These are phyloP conservation scores for Ceratobasidium sp. DNA, from an alignment of 1,284 basidiomycete species.

Conservation along the genomic window DNA sequence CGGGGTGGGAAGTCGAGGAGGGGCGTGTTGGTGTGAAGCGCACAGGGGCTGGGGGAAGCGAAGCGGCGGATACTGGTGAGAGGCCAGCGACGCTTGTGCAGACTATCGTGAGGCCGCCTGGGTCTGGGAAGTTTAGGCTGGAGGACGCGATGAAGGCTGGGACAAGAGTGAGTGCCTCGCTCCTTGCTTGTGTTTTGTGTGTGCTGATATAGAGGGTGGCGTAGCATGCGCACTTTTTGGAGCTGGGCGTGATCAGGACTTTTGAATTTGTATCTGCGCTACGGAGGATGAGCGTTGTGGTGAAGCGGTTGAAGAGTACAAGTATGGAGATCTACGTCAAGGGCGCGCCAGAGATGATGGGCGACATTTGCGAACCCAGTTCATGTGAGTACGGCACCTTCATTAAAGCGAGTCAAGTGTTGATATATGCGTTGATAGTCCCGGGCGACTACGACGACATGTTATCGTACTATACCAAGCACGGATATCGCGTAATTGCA, in stretches of 20 bases:
- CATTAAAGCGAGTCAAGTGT: neutral
- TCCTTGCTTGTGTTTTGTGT: no score
- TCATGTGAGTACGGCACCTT: constrained; percentile 70
- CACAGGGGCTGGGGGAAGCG: constrained; percentile 71
- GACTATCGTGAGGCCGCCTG: constrained; percentile 95
- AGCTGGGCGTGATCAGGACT: constrained; percentile 94
- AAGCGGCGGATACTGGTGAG: constrained; percentile 60
- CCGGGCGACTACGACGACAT: constrained; percentile 97
- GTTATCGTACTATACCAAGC: constrained; percentile 95
- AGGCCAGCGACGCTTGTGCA: constrained; percentile 94
- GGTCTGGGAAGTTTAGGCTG: constrained; percentile 85
- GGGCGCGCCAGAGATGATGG: constrained; percentile 98
- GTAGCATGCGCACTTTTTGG: constrained; percentile 95
- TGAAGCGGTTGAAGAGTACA: constrained; percentile 91
- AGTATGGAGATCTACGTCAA: constrained; percentile 99
- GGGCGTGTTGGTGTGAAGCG: constrained; percentile 69
- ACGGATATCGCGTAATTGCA: constrained; percentile 98
- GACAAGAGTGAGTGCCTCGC: constrained; percentile 66
- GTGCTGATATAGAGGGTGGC: no score
- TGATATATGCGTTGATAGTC: constrained; percentile 63
- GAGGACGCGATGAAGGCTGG: constrained; percentile 91
- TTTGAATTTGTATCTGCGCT: constrained; percentile 97
- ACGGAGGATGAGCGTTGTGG: constrained; percentile 96
- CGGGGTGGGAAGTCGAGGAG: constrained; percentile 96
- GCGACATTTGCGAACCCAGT: constrained; percentile 89